Percentiles rank a stretch among this genome's conserved stretches.
Evolutionary conservation across 139 green algal genomes (phyloP).

Genomic region (Chlorokybus atmophyticus): DNA sequence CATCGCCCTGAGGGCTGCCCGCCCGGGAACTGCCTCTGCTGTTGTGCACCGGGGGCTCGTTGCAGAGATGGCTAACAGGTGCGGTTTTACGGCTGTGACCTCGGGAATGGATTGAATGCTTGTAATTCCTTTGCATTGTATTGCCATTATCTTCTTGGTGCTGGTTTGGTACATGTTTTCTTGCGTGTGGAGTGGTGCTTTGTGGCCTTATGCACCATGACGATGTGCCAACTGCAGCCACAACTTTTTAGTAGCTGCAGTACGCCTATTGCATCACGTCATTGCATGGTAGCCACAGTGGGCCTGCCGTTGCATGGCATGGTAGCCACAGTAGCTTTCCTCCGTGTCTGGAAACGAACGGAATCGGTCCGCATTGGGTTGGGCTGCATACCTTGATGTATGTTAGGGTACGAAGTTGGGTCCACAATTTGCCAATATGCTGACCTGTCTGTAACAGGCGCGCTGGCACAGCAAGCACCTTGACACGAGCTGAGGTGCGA

Average conservation of each 20-base stretch:
- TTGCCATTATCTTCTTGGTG: too few relatives aligned
- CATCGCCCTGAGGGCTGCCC: conserved; percentile 16
- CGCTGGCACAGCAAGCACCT: conserved; percentile 80
- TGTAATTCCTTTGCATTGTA: too few relatives aligned
- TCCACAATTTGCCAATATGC: not conserved
- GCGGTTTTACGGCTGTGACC: not conserved
- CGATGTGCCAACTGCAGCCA: too few relatives aligned
- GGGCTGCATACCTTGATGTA: not conserved
- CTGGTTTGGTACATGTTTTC: too few relatives aligned
- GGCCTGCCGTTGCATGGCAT: too few relatives aligned
- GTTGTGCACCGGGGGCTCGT: conserved; percentile 20
- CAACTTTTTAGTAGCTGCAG: too few relatives aligned
- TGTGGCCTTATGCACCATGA: too few relatives aligned
- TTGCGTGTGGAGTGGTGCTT: too few relatives aligned
- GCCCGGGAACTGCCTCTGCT: conserved; percentile 12
- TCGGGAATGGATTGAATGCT: not conserved
- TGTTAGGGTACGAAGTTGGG: not conserved
- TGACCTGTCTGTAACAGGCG: conserved; percentile 2
- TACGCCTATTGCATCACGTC: too few relatives aligned
- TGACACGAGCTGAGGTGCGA: conserved; percentile 80
- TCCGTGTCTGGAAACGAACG: not conserved
- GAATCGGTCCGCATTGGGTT: not conserved
- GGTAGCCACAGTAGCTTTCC: not conserved
- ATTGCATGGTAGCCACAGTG: too few relatives aligned
- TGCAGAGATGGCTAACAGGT: conserved; percentile 16